These are phyloP conservation scores for Colletotrichum falcatum DNA, from an alignment of 2,329 filamentous ascomycete species.

Conservation along the genomic window DNA sequence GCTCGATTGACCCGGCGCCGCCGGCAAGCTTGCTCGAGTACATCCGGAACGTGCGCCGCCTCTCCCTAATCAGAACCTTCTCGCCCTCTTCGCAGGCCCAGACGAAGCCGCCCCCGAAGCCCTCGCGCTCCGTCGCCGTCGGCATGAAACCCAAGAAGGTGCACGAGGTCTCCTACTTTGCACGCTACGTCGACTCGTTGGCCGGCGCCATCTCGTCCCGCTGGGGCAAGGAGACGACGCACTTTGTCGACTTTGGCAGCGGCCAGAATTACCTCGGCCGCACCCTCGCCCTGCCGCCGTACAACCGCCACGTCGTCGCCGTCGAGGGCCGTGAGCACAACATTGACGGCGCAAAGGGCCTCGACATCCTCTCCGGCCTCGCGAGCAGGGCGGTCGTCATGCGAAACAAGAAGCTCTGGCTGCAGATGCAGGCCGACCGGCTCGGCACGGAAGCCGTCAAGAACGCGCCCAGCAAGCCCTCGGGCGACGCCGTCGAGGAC, in stretches of 20 bases:
- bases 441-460: slow-evolving; percentile 55
- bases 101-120: slow-evolving; percentile 59
- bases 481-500: slow-evolving; percentile 41
- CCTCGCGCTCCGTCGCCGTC: slow-evolving; percentile 80
- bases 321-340: slow-evolving; percentile 91
- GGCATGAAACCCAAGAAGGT: slow-evolving; percentile 98
- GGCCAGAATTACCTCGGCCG: slow-evolving; percentile 96
- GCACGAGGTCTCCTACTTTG: slow-evolving; percentile 92
- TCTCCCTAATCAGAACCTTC: slow-evolving; percentile 76
- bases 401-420: slow-evolving; percentile 86
- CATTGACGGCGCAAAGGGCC: slow-evolving; percentile 84
- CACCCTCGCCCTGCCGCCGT: slow-evolving; percentile 85
- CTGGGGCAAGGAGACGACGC: slow-evolving; percentile 74
- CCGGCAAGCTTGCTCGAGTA: slow-evolving; percentile 76
- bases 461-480: slow-evolving; percentile 38
- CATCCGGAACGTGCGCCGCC: slow-evolving; percentile 75
- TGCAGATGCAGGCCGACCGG: slow-evolving; percentile 59
- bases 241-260: slow-evolving; percentile 95
- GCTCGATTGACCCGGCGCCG: slow-evolving; percentile 49
- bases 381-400: slow-evolving; percentile 78
- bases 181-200: slow-evolving; percentile 79
- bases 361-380: slow-evolving; percentile 86
- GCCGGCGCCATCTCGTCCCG: slow-evolving; percentile 68
- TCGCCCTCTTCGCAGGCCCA: slow-evolving; percentile 49
- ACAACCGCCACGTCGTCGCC: slow-evolving; percentile 88